Conservation (phyloP, 176 grass and related monocot genomes). For the Carex littledalei region DNA sequence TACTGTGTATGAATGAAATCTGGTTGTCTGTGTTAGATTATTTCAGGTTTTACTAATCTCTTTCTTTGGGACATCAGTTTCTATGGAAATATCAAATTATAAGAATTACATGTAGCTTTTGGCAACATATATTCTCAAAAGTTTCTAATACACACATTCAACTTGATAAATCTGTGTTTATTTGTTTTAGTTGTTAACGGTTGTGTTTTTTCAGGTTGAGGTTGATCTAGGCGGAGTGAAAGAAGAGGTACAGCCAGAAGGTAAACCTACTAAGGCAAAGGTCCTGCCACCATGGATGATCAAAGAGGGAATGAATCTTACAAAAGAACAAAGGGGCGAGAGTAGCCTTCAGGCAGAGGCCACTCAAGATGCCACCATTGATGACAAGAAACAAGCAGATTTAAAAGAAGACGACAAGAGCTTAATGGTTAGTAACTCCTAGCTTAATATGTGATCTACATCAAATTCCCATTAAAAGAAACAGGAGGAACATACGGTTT, state of each 20-base stretch:
- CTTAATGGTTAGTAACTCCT: slow-evolving; percentile 39
- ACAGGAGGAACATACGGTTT: slow-evolving; percentile 1
- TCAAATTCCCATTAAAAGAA: background rate
- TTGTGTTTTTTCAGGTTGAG: slow-evolving; percentile 62
- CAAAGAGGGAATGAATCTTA: slow-evolving; percentile 91
- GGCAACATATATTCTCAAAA: background rate
- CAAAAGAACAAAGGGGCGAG: slow-evolving; percentile 91
- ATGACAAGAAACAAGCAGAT: slow-evolving; percentile 56
- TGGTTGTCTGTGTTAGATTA: background rate
- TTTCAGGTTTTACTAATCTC: background rate
- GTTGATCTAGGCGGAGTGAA: slow-evolving; percentile 62
- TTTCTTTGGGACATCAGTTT: background rate
- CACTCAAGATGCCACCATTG: slow-evolving; percentile 30
- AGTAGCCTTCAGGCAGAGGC: slow-evolving; percentile 25
- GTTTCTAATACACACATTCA: background rate
- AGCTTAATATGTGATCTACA: background rate
- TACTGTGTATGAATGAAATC: background rate
- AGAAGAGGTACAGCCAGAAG: slow-evolving; percentile 56
- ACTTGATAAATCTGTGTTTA: background rate
- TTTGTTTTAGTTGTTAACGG: too few species aligned
- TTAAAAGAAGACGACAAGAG: slow-evolving; percentile 59
- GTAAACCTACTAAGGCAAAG: slow-evolving; percentile 39
- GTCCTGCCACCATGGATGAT: slow-evolving; percentile 98
- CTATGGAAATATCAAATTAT: slow-evolving; percentile 2
- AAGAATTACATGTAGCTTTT: background rate